phyloP scores from a whole-genome alignment of 192 early-diverging fungal species.

The Obelidium mucronatum region DNA sequence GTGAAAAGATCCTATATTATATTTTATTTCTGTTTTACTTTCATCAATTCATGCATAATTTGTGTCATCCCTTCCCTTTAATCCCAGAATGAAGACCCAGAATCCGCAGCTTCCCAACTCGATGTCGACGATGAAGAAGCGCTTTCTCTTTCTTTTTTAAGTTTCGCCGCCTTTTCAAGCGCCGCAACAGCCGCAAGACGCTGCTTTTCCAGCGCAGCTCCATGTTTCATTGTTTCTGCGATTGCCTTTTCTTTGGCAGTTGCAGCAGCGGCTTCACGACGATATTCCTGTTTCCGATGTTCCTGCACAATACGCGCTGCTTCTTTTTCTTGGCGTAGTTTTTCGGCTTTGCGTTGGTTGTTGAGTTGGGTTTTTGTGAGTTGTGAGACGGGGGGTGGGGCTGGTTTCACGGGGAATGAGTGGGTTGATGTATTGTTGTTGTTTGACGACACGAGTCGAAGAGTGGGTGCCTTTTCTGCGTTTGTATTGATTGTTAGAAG shows the following conservation, averaged over 20 bases:
- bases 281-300: background rate
- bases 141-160: too few relatives aligned
- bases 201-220: constrained; percentile 15
- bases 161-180: too few relatives aligned
- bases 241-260: constrained; percentile 6
- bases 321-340: constrained; percentile 23
- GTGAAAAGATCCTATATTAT: too few relatives aligned
- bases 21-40: too few relatives aligned
- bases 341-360: constrained; percentile 36
- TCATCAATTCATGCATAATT: too few relatives aligned
- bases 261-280: background rate
- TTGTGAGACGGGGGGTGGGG: background rate
- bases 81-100: constrained; percentile 10
- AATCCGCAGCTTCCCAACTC: background rate
- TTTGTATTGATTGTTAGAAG: background rate
- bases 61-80: background rate
- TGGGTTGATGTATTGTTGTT: background rate
- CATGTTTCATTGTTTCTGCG: background rate
- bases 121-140: background rate
- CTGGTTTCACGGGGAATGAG: constrained; percentile 16
- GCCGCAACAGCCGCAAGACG: background rate
- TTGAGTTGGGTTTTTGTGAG: constrained; percentile 32
- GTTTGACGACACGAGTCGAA: constrained; percentile 8
- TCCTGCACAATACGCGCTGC: constrained; percentile 10
- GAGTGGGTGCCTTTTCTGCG: constrained; percentile 28